Conservation (phyloP, 2,329 filamentous ascomycete species). For the Parafenestella ontariensis region DNA sequence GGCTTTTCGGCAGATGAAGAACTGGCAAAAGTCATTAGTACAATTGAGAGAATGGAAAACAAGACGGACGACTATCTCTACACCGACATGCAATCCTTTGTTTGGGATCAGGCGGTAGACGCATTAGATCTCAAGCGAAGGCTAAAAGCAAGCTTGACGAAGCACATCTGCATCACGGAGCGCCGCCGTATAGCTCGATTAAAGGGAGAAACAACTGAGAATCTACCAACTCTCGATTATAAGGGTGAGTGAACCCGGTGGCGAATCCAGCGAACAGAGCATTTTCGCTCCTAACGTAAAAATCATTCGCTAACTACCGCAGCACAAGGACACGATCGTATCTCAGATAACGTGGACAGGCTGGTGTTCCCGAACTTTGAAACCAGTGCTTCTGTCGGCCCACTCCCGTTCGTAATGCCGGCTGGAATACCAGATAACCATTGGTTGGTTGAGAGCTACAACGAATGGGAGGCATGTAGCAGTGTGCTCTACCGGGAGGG, state of each 20-base stretch:
- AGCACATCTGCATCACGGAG: slow-evolving; percentile 41
- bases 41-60: slow-evolving; percentile 38
- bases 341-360: slow-evolving; percentile 39
- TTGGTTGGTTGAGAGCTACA: slow-evolving; percentile 13
- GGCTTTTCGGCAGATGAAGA: slow-evolving; percentile 39
- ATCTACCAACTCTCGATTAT: slow-evolving; percentile 20
- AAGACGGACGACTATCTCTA: slow-evolving; percentile 35
- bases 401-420: slow-evolving; percentile 20
- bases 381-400: slow-evolving; percentile 1
- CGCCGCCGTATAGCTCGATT: slow-evolving; percentile 41
- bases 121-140: slow-evolving; percentile 31
- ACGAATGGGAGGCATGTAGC: slow-evolving; percentile 12
- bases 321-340: slow-evolving; percentile 31
- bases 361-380: slow-evolving; percentile 34
- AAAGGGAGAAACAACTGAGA: slow-evolving; percentile 31
- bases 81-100: slow-evolving; percentile 33
- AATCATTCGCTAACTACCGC: slow-evolving; percentile 10
- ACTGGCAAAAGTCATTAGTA: slow-evolving; percentile 34
- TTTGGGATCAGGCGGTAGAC: slow-evolving; percentile 39
- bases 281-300: neutral
- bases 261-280: neutral
- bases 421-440: slow-evolving; percentile 12
- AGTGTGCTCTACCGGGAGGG: slow-evolving; percentile 22
- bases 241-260: slow-evolving; percentile 21
- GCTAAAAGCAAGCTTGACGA: slow-evolving; percentile 37